Percentiles rank a stretch among this genome's conserved stretches.
These are phyloP conservation scores for Diatrype stigma DNA, from an alignment of 2,329 filamentous ascomycete species.

Conservation along the genomic window DNA sequence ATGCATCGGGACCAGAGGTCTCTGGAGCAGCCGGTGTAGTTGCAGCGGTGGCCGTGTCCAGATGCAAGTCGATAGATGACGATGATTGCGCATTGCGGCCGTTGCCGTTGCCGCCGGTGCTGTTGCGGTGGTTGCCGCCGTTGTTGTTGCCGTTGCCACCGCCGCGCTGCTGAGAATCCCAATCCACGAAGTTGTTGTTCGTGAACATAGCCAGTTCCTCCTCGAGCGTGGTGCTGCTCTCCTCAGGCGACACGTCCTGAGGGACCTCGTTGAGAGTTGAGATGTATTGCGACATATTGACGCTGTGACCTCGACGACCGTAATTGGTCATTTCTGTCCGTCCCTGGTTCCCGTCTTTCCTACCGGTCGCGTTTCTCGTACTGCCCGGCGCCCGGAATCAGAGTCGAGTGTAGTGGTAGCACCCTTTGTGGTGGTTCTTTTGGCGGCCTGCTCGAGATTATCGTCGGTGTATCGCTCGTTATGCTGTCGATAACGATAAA, in stretches of 20 bases:
- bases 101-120: conserved; percentile 8
- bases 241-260: conserved; percentile 54
- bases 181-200: conserved; percentile 78
- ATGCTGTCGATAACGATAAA: not conserved
- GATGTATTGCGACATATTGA: conserved; percentile 87
- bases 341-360: not conserved
- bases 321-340: conserved; percentile 37
- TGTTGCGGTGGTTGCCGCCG: conserved; percentile 13
- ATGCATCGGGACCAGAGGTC: conserved; percentile 6
- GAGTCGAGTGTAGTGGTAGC: not conserved
- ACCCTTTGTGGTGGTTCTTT: not conserved
- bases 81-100: conserved; percentile 3
- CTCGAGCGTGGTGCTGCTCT: conserved; percentile 57
- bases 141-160: conserved; percentile 9
- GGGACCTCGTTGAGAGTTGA: conserved; percentile 77
- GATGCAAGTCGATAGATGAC: conserved; percentile 6
- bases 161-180: conserved; percentile 43
- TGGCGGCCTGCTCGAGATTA: not conserved
- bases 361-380: not conserved
- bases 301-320: conserved; percentile 62
- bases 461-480: not conserved
- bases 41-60: conserved; percentile 21
- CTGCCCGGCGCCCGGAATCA: not conserved
- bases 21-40: conserved; percentile 11
- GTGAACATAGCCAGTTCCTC: conserved; percentile 76